Percentiles rank a stretch among this genome's conserved stretches.
Conservation (phyloP, 139 green algal species). For the Mychonastes homosphaera region DNA sequence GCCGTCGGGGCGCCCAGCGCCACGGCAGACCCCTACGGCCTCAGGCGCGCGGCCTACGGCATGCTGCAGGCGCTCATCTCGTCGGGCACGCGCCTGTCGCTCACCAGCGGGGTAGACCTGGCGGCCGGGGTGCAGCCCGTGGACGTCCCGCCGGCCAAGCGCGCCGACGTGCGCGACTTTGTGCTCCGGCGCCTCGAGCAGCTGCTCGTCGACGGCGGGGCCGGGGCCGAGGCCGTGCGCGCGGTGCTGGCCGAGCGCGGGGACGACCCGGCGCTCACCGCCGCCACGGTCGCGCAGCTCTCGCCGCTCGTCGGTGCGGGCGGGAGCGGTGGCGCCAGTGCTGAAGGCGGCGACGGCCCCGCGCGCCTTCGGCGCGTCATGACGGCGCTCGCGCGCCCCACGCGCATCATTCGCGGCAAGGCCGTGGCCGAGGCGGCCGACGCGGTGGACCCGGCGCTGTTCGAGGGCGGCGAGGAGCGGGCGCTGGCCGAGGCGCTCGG, state of each 20-base stretch:
- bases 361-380: conserved; percentile 59
- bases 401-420: conserved; percentile 81
- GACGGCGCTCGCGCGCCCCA: conserved; percentile 63
- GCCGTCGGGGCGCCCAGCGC: conserved; percentile 75
- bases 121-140: conserved; percentile 71
- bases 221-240: conserved; percentile 47
- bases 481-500: conserved; percentile 44
- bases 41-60: conserved; percentile 82
- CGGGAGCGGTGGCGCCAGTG: conserved; percentile 32
- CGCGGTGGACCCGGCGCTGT: conserved; percentile 43
- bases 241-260: conserved; percentile 74
- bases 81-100: conserved; percentile 51
- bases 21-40: conserved; percentile 83
- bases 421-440: conserved; percentile 35
- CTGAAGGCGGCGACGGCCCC: conserved; percentile 6
- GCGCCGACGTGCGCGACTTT: conserved; percentile 51
- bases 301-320: conserved; percentile 6
- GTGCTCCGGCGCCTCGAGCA: conserved; percentile 80
- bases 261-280: conserved; percentile 59
- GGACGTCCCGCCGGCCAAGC: conserved; percentile 29
- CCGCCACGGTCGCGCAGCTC: conserved; percentile 55
- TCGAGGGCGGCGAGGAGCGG: conserved; percentile 70
- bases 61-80: conserved; percentile 72
- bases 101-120: conserved; percentile 39
- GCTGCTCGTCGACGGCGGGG: conserved; percentile 70